Evolutionary conservation across 164 flowering plant genomes (phyloP), one percentile per base, ranked within the genome.

Genomic region (Aristolochia fimbriata): DNA sequence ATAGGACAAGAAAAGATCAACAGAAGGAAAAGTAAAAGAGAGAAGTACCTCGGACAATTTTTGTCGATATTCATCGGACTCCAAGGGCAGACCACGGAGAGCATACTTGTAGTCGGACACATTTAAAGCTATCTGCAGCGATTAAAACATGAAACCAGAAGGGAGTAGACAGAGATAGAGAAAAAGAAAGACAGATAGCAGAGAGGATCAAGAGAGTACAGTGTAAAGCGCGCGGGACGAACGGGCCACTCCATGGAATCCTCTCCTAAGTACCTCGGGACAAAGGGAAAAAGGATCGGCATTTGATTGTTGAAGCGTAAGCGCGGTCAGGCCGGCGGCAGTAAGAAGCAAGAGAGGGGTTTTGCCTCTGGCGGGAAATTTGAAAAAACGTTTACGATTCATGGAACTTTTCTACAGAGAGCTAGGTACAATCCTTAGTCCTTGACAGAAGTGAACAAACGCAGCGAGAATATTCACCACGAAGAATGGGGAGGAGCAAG

Each of bases 101-200:
- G 91, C 78, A 51, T 72, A 83, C 76, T 84, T 83, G 77, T 88
- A 91, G 68, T 91, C 97, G 47, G 76, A 74, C n/a, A 77, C 74
- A 60, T 71, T 78, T 13, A 69, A 56, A 67, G 82, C 70, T 37
- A 91, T 76, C 97, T 87, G 85, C 27, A 48, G 17, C 60, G 6
- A 17, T 17, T 51, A 31, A 13, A 56, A 47, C 31, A 25, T 14
- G 48, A 31, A 45, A 6, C 33, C 10, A 19, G 21, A 25, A 49
- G 37, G 27, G 48, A 14, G n/a, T 16, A 62, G 27, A n/a, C n/a
- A 48, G 41, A 52, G 5, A 2, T 27, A n/a, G 37, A 57, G 3
- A 14, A 22, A 43, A 16, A 59, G 21, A 14, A 24, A 17, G 41
- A 59, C 6, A 15, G n/a, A 46, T 14, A n/a, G n/a, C n/a, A n/a